Conservation (phyloP, 176 grass and related monocot species). For the Musa schizocarpa region DNA sequence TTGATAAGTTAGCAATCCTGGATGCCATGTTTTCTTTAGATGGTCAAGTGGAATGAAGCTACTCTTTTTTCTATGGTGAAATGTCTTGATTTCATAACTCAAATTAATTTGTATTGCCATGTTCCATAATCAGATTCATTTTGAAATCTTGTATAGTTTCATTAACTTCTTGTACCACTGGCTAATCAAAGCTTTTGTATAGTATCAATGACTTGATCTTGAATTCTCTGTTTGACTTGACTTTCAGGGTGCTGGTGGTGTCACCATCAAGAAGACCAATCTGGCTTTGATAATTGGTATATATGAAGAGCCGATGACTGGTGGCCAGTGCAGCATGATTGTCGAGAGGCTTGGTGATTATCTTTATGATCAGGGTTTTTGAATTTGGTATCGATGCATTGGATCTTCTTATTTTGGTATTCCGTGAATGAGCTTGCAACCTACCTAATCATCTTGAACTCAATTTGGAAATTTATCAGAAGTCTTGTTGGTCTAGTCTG, state of each 20-base stretch:
- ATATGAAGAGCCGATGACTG: background rate
- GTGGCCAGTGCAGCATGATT: background rate
- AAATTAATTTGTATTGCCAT: too few species aligned
- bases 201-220: too few species aligned
- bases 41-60: too few species aligned
- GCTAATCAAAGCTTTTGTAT: background rate
- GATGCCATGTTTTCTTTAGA: too few species aligned
- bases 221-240: background rate
- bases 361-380: background rate
- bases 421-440: background rate
- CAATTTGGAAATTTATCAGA: background rate
- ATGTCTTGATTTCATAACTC: too few species aligned
- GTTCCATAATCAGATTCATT: too few species aligned
- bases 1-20: too few species aligned
- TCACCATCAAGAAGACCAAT: background rate
- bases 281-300: background rate
- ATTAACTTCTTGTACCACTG: background rate
- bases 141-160: too few species aligned
- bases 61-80: too few species aligned
- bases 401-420: background rate
- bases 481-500: background rate
- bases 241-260: background rate
- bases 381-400: background rate
- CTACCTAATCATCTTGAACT: background rate
- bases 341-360: slow-evolving; percentile 6